Conservation (phyloP, 2,329 filamentous ascomycete species). For the Triangularia setosa region DNA sequence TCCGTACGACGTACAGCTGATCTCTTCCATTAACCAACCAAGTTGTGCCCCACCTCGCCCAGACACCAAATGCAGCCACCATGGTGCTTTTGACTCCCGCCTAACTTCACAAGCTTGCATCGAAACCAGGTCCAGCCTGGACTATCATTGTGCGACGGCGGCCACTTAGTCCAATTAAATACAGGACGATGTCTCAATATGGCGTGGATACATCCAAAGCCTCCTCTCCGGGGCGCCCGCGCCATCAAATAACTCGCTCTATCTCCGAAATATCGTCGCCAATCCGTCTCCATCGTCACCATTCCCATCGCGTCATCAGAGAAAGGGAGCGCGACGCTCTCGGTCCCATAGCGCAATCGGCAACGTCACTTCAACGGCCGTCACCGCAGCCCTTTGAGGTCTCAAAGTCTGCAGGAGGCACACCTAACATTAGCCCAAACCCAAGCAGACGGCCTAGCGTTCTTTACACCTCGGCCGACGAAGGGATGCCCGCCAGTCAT, state of each 20-base stretch:
- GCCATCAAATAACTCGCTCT: slow-evolving; percentile 54
- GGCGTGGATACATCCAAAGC: slow-evolving; percentile 30
- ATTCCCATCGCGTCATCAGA: slow-evolving; percentile 34
- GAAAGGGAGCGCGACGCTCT: slow-evolving; percentile 35
- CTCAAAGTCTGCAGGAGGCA: slow-evolving; percentile 42
- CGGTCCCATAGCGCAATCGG: slow-evolving; percentile 23
- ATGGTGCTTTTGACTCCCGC: not conserved
- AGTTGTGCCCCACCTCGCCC: slow-evolving; percentile 1
- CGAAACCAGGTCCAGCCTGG: slow-evolving; percentile 3
- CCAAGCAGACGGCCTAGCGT: slow-evolving; percentile 26
- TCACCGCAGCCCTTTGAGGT: slow-evolving; percentile 40
- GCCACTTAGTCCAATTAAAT: slow-evolving; percentile 7
- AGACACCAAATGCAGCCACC: not conserved
- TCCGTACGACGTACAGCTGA: not conserved
- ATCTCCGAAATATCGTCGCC: slow-evolving; percentile 52
- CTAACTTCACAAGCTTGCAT: slow-evolving; percentile 12
- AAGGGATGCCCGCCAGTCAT: slow-evolving; percentile 11
- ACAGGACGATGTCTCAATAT: slow-evolving; percentile 33
- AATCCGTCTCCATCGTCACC: slow-evolving; percentile 37
- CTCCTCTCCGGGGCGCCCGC: slow-evolving; percentile 36
- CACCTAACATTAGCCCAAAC: slow-evolving; percentile 32
- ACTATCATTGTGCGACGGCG: slow-evolving; percentile 13
- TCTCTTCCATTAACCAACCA: not conserved
- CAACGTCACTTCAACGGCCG: slow-evolving; percentile 27
- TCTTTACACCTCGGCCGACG: slow-evolving; percentile 25